Conservation (phyloP, 352 stramenopile genomes). For the Phytophthora aleatoria region DNA sequence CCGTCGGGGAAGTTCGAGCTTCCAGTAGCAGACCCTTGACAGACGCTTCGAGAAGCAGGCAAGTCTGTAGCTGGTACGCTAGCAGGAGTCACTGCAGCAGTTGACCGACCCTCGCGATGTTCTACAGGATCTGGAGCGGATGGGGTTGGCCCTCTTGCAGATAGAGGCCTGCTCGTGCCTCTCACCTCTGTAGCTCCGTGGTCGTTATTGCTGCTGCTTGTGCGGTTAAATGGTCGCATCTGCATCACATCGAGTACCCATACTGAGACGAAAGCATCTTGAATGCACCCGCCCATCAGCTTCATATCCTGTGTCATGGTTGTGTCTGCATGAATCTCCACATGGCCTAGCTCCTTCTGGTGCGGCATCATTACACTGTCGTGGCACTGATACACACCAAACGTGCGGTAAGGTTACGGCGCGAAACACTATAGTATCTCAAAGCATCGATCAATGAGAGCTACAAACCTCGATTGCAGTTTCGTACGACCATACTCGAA, state of each 20-base stretch:
- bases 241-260: constrained; percentile 82
- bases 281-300: constrained; percentile 80
- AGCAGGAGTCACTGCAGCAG: constrained; percentile 1
- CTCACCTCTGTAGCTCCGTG: constrained; percentile 16
- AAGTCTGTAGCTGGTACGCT: background rate
- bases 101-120: background rate
- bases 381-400: constrained; percentile 56
- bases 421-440: background rate
- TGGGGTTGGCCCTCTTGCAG: constrained; percentile 21
- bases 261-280: constrained; percentile 82
- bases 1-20: constrained; percentile 3
- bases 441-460: background rate
- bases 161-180: constrained; percentile 17
- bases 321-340: constrained; percentile 69
- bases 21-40: background rate
- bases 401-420: background rate
- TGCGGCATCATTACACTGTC: constrained; percentile 68
- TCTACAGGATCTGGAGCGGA: constrained; percentile 1
- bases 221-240: constrained; percentile 64
- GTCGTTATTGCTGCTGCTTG: constrained; percentile 16
- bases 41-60: constrained; percentile 3
- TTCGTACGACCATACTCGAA: constrained; percentile 88
- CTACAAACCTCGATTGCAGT: constrained; percentile 68
- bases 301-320: constrained; percentile 87
- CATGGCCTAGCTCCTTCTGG: constrained; percentile 54